These are phyloP conservation scores for Talaromyces sp. DNA, from an alignment of 2,329 filamentous ascomycete species.

Conservation along the genomic window DNA sequence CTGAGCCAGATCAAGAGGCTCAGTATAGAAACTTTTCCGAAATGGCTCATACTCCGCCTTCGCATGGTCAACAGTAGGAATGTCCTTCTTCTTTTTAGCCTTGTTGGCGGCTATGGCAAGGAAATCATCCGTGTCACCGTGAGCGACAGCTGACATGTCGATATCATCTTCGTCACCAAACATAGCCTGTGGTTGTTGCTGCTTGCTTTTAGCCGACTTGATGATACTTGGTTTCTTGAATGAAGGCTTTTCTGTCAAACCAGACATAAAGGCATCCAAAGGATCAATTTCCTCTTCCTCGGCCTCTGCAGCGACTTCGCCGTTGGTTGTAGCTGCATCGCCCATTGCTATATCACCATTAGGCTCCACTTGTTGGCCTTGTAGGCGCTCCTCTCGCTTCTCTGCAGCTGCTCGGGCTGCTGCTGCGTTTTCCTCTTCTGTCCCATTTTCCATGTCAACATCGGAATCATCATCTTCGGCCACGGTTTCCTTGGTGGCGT, in stretches of 20 bases:
- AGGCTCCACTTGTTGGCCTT: constrained; percentile 38
- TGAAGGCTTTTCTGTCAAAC: constrained; percentile 54
- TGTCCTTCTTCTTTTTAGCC: constrained; percentile 85
- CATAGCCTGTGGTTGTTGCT: constrained; percentile 75
- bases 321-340: constrained; percentile 37
- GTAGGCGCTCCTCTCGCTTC: constrained; percentile 69
- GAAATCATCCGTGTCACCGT: constrained; percentile 63
- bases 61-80: constrained; percentile 80
- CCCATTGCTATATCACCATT: constrained; percentile 34
- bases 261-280: constrained; percentile 94
- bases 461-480: constrained; percentile 67
- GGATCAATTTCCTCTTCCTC: constrained; percentile 74
- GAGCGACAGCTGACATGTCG: constrained; percentile 60
- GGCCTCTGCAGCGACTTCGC: constrained; percentile 34
- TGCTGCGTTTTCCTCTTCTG: constrained; percentile 83
- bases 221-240: constrained; percentile 40
- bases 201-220: constrained; percentile 48
- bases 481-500: constrained; percentile 46
- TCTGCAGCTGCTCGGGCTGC: constrained; percentile 83
- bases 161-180: constrained; percentile 82
- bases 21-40: constrained; percentile 91
- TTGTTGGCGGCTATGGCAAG: constrained; percentile 61
- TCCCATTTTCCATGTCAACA: constrained; percentile 72
- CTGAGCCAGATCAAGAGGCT: constrained; percentile 77
- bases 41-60: constrained; percentile 85